These are phyloP conservation scores for Mychonastes homosphaera DNA, from an alignment of 139 green algal species.

Conservation along the genomic window DNA sequence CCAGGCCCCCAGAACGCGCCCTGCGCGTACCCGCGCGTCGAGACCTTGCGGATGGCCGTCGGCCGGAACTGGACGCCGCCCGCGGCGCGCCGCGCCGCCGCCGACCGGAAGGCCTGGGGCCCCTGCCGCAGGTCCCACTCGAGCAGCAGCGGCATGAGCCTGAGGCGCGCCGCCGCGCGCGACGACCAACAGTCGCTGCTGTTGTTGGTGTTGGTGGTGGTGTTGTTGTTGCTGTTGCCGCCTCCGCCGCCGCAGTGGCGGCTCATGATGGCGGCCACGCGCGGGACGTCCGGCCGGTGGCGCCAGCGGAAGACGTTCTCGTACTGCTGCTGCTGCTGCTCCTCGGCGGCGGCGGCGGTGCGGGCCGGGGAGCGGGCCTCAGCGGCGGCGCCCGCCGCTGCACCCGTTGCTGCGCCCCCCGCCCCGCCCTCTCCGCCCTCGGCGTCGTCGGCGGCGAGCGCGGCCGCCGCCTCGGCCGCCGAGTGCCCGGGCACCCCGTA, in stretches of 20 bases:
- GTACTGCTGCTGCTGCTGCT: too few relatives aligned
- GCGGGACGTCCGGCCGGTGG: conserved; percentile 25
- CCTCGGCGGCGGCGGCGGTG: too few relatives aligned
- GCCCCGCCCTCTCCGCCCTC: too few relatives aligned
- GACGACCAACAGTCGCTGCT: too few relatives aligned
- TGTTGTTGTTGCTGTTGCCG: not conserved
- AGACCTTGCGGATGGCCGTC: conserved; percentile 10
- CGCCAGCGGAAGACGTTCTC: conserved; percentile 27
- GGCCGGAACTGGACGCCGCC: conserved; percentile 14
- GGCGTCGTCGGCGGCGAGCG: too few relatives aligned
- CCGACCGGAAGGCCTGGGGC: too few relatives aligned
- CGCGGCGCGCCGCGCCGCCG: not conserved
- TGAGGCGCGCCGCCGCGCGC: conserved; percentile 34
- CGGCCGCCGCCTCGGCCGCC: not conserved
- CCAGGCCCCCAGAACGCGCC: not conserved
- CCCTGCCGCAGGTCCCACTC: conserved; percentile 55
- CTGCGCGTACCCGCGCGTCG: not conserved
- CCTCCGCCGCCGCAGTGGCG: conserved; percentile 4
- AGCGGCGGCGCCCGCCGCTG: not conserved
- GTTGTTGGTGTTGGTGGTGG: conserved; percentile 8
- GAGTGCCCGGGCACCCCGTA: conserved; percentile 4
- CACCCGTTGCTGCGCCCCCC: not conserved
- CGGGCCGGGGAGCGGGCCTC: too few relatives aligned
- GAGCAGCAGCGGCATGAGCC: conserved; percentile 54
- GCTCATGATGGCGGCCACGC: conserved; percentile 20